Conservation (phyloP, 306 rosid species). For the Parietaria judaica region DNA sequence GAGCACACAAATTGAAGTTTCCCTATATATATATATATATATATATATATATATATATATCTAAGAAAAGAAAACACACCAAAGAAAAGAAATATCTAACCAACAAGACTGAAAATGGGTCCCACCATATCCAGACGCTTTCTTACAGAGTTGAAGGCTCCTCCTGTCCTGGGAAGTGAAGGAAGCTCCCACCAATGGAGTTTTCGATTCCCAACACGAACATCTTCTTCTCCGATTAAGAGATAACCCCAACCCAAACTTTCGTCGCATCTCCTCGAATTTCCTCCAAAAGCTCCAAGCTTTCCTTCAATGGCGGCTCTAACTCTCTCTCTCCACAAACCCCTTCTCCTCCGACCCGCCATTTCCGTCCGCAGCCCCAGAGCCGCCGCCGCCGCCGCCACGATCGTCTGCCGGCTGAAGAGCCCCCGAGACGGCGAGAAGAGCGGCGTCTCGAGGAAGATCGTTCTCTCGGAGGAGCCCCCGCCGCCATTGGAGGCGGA, state of each 20-base stretch:
- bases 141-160: too few relatives aligned
- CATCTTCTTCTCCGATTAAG: too few relatives aligned
- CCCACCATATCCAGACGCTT: too few relatives aligned
- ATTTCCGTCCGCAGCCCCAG: slow-evolving; percentile 25
- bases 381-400: slow-evolving; percentile 22
- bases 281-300: slow-evolving; percentile 5
- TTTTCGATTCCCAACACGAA: too few relatives aligned
- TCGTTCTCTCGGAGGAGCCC: slow-evolving; percentile 54
- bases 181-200: too few relatives aligned
- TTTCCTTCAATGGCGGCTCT: slow-evolving; percentile 38
- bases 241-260: background rate
- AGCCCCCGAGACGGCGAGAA: slow-evolving; percentile 39
- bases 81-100: too few relatives aligned
- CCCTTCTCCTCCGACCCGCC: slow-evolving; percentile 33
- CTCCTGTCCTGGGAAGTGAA: too few relatives aligned
- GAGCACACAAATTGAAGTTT: too few relatives aligned
- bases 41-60: too few relatives aligned
- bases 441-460: slow-evolving; percentile 42
- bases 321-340: slow-evolving; percentile 27
- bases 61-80: too few relatives aligned
- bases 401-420: slow-evolving; percentile 39
- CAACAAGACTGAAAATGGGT: too few relatives aligned
- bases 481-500: slow-evolving; percentile 58
- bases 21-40: too few relatives aligned
- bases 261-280: slow-evolving; percentile 10